Evolutionary conservation across 1,284 basidiomycete species (phyloP), one percentile per base, ranked within the genome.

Genomic region (Moesziomyces sp.): DNA sequence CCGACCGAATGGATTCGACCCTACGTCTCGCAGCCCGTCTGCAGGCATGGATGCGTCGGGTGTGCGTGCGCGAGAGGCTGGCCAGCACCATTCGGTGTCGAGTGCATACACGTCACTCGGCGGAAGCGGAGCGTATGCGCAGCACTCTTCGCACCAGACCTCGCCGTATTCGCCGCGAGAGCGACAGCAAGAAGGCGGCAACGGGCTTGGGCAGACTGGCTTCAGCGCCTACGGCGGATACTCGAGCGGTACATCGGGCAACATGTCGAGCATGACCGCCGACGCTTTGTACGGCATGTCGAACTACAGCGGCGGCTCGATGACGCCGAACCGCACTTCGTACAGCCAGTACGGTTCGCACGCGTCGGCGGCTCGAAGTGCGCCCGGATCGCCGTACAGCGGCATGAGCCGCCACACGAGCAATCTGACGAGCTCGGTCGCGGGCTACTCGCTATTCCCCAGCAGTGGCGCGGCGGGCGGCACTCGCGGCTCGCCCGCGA

Each of bases 361-460:
- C 21, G 54, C 63, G 46, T 59, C 66, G 21, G 46, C 65, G 1
- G 71, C 63, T 40, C 66, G 62, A 19, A 69, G 65, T 2, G 71
- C 71, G 14, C 71, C 71, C 8, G 71, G 66, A 19, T 74, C 71
- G 51, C 71, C 71, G 16, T 74, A 74, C 71, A 66, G 58, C 46
- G 71, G 71, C 42, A 58, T 69, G 46, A 60, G 61, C 33, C 58
- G 62, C 2, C 71, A 74, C 56, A 19, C 60, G 19, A 54, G 43
- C 56, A 74, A 55, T 42, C 56, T 67, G 21, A 50, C 58, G 33
- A 62, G 61, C 35, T 57, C 60, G 10, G 46, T 49, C 16, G 52
- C 69, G 26, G 55, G 59, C 47, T 74, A 74, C 38, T 74, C 71
- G 30, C 71, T 74, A n/a, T 74, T 74, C 53, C 53, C 71, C 19